A percentile compares a stretch with the other conserved stretches of the same genome.
phyloP scores from a whole-genome alignment of 768 basidiomycete genomes.

The Boletus edulis region DNA sequence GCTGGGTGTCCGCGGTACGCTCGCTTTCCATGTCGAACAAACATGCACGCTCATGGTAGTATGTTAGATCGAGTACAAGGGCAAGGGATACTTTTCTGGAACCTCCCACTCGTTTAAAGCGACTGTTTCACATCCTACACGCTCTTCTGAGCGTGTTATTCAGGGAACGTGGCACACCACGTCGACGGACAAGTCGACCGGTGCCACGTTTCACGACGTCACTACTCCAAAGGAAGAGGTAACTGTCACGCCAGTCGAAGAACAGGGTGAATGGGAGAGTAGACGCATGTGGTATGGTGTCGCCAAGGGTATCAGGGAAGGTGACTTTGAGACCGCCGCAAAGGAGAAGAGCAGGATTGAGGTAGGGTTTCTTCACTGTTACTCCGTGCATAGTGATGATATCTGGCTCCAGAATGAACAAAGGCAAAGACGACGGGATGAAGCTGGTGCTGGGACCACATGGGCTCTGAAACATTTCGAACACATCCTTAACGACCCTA shows the following conservation, averaged over 20 bases:
- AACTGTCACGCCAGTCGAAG: constrained; percentile 53
- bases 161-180: constrained; percentile 83
- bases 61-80: constrained; percentile 84
- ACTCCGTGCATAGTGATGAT: background rate
- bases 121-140: constrained; percentile 52
- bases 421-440: constrained; percentile 83
- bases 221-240: constrained; percentile 73
- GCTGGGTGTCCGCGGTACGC: constrained; percentile 53
- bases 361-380: constrained; percentile 40
- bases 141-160: constrained; percentile 46
- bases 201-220: constrained; percentile 73
- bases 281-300: constrained; percentile 82
- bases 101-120: constrained; percentile 95
- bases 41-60: constrained; percentile 35
- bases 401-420: constrained; percentile 74
- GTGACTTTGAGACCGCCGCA: constrained; percentile 90
- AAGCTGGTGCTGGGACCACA: constrained; percentile 61
- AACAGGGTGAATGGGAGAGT: constrained; percentile 83
- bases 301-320: constrained; percentile 85
- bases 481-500: constrained; percentile 64
- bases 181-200: constrained; percentile 48
- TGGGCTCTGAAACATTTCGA: constrained; percentile 82
- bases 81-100: constrained; percentile 93
- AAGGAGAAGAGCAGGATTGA: constrained; percentile 89
- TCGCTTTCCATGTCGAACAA: background rate